Evolutionary conservation across 2,329 filamentous ascomycete genomes (phyloP).

Genomic region (Beauveria medogensis): DNA sequence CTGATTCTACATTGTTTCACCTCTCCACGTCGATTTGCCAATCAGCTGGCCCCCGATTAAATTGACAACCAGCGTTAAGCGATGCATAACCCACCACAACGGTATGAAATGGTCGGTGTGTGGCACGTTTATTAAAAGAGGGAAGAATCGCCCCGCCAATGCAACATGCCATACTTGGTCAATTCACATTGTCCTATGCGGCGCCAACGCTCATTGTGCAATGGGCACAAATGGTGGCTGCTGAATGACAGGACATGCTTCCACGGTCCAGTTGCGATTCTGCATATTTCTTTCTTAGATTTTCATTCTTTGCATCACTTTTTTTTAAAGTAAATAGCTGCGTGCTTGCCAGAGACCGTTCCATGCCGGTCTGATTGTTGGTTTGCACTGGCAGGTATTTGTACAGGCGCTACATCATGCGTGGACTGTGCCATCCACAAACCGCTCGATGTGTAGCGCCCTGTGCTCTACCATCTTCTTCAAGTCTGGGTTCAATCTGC

Average conservation of each 20-base stretch:
- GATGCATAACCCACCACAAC: not conserved
- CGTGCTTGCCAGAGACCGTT: not conserved
- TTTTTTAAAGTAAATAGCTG: too few relatives aligned
- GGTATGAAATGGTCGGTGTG: too few relatives aligned
- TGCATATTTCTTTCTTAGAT: not conserved
- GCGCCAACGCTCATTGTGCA: not conserved
- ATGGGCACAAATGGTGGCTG: not conserved
- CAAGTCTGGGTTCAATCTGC: not conserved
- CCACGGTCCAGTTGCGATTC: not conserved
- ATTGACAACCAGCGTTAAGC: not conserved
- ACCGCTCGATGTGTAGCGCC: not conserved
- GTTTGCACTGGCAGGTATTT: not conserved
- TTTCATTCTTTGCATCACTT: not conserved
- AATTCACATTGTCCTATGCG: not conserved
- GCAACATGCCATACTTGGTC: not conserved
- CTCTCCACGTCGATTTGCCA: not conserved
- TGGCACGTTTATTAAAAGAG: too few relatives aligned
- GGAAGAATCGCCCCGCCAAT: not conserved
- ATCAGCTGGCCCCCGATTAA: not conserved
- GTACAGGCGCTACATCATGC: not conserved
- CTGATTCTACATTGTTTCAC: not conserved
- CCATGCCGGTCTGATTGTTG: not conserved
- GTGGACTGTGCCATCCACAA: not conserved
- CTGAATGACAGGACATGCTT: not conserved
- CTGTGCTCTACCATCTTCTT: too few relatives aligned